Evolutionary conservation across 2,329 filamentous ascomycete genomes (phyloP).

Genomic region (Monosporascus sp.): DNA sequence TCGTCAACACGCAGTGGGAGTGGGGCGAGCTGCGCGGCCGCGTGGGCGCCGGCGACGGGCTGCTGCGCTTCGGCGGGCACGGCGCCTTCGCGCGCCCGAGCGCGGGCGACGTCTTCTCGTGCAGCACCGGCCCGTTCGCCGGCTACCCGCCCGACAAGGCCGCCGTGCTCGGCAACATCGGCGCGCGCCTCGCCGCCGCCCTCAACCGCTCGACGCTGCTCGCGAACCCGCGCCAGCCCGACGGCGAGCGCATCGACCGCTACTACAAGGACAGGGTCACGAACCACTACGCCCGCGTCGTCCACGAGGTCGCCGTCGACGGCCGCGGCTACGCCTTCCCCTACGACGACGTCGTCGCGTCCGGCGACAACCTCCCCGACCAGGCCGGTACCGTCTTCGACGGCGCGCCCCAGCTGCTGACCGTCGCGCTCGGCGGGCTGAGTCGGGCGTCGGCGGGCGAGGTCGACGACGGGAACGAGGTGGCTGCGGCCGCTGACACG

Average conservation of each 20-base stretch:
- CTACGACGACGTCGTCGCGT: constrained; percentile 62
- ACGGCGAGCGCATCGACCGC: constrained; percentile 38
- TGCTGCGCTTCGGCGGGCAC: constrained; percentile 33
- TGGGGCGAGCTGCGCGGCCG: constrained; percentile 45
- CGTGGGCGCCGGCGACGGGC: constrained; percentile 29
- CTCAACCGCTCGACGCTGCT: constrained; percentile 70
- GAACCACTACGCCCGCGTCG: constrained; percentile 63
- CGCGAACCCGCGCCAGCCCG: constrained; percentile 44
- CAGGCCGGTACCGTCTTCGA: constrained; percentile 60
- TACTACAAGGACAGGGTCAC: constrained; percentile 53
- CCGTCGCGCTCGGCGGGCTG: constrained; percentile 49
- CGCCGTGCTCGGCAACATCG: constrained; percentile 54
- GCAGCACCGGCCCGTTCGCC: constrained; percentile 49
- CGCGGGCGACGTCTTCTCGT: constrained; percentile 30
- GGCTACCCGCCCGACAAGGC: constrained; percentile 32
- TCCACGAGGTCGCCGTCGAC: constrained; percentile 55
- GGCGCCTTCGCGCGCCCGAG: constrained; percentile 41
- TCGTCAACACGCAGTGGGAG: constrained; percentile 48
- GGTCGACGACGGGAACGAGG: constrained; percentile 1
- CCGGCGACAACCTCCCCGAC: constrained; percentile 41
- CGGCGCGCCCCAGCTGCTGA: constrained; percentile 48
- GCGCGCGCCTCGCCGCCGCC: constrained; percentile 68
- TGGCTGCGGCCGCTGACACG: neutral
- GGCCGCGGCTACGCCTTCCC: constrained; percentile 64
- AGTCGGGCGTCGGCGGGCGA: constrained; percentile 2